Evolutionary conservation across 441 rosid species (phyloP), one percentile per base, ranked within the genome.

Genomic region (Eugenia klotzschiana): DNA sequence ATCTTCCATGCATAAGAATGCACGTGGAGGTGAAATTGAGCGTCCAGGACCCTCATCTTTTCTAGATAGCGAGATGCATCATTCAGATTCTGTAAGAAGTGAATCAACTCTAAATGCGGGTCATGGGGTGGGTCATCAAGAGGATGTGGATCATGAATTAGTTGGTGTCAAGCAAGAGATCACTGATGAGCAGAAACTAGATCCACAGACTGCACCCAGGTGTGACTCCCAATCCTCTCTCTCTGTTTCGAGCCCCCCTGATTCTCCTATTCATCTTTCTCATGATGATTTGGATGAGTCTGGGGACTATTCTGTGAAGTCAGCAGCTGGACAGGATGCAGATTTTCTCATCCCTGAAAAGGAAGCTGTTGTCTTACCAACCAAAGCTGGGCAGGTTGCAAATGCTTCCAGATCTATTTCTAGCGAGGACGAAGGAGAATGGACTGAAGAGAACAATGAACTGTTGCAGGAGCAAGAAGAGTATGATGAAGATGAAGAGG

Each of bases 151-250:
- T 60, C 88, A 80, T 41, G 91, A 88, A 83, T 85, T 85, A 73
- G 54, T 89, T 60, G 89, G 87, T 87, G 40, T 86, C 69, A 85
- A 84, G 87, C 86, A 53, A 53, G 89, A 89, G 43, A 88, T 83
- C 83, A 89, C 86, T 85, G 92, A 85, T 86, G 89, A 80, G 51
- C 89, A 69, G 86, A 90, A 87, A 74, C 83, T 91, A 69, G 94
- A 91, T 87, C 86, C 85, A 83, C 88, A 87, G 80, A 80, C 89
- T 77, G 83, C 93, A 73, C 88, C 88, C 57, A 90, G 92, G 86
- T 95, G 98, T 81, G 98, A 94, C 86, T 97, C 99, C 54, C 98
- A 92, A 90, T 97, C 98, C 84, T 97, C 99, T 55, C 92, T 97
- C 43, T 95, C 95, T 82, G 95, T 97, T 86, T 87, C 98, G 72